A percentile compares a stretch with the other conserved stretches of the same genome.
Evolutionary conservation across 805 yeast genomes (phyloP).

Genomic region (Zygosaccharomyces gambellarensis): DNA sequence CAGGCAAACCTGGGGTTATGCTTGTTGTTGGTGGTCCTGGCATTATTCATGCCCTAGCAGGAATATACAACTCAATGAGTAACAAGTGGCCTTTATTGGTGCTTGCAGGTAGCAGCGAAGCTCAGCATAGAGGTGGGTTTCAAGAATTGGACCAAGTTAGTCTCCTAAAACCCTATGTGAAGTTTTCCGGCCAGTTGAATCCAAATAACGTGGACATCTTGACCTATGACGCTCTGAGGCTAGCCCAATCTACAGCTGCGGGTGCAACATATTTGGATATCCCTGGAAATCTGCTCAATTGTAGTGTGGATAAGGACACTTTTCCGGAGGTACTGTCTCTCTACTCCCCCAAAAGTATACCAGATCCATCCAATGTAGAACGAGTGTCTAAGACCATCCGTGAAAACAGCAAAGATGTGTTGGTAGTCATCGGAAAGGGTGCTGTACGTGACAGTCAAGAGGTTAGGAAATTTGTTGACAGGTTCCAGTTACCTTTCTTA

Average conservation of each 20-base stretch:
- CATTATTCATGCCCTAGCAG: constrained; percentile 60
- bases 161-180: constrained; percentile 44
- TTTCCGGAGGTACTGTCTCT: constrained; percentile 6
- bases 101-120: constrained; percentile 55
- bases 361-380: constrained; percentile 16
- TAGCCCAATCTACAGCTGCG: constrained; percentile 42
- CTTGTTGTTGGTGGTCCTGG: constrained; percentile 78
- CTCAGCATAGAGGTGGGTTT: constrained; percentile 56
- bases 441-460: constrained; percentile 44
- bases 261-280: constrained; percentile 62
- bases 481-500: constrained; percentile 48
- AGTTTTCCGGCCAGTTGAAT: constrained; percentile 42
- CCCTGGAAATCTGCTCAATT: constrained; percentile 54
- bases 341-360: constrained; percentile 5
- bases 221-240: constrained; percentile 23
- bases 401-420: constrained; percentile 41
- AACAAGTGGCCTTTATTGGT: constrained; percentile 65
- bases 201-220: constrained; percentile 15
- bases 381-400: constrained; percentile 34
- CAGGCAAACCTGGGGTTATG: constrained; percentile 60
- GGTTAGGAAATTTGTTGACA: constrained; percentile 40
- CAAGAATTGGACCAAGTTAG: constrained; percentile 67
- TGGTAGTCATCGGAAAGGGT: constrained; percentile 64
- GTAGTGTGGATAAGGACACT: background rate
- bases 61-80: constrained; percentile 55